Evolutionary conservation across 371 early-diverging fungal species (phyloP), one percentile per base, ranked within the genome.

Genomic region (Vittaforma corneae): DNA sequence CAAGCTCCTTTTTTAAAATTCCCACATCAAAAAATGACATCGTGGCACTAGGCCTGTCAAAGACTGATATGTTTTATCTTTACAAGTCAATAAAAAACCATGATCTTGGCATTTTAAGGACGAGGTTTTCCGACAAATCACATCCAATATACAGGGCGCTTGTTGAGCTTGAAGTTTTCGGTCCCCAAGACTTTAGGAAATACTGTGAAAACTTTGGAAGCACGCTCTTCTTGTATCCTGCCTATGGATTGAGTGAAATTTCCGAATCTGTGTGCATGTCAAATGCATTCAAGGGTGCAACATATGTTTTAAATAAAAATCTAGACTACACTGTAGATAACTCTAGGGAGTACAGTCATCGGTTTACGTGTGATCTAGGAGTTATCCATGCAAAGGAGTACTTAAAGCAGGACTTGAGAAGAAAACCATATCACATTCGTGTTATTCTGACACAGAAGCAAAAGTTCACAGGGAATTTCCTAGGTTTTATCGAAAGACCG

Each of bases 201-300:
- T 18, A 48, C 56, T 48, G n/a, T 20, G 6, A 48, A n/a, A 20
- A 6, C 6, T 55, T 55, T 48, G 56, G 20, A 33, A 11, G 34
- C 6, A 6, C 38, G 11, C 56, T n/a, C 9, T 18, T 42, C 11
- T 33, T 55, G 20, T 55, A 55, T 55, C 56, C 56, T 34, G 6
- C 11, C 6, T 55, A 55, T 34, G 56, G 56, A 6, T 11, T 55
- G 16, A 48, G 38, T 18, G 56, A 55, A 48, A 55, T 55, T 11
- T 55, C 56, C 6, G 56, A 55, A 20, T 40, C 28, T 20, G 6
- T 35, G 9, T 11, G 38, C 20, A 33, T 55, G 18, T 6, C 38
- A 16, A 35, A 35, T 26, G 16, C 56, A 26, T 34, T 55, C 45
- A 55, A 35, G 18, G 56, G 56, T 20, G 16, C 9, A 9, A 18